These are phyloP conservation scores for Cicer pinnatifidum DNA, from an alignment of 306 rosid genomes.

Conservation along the genomic window DNA sequence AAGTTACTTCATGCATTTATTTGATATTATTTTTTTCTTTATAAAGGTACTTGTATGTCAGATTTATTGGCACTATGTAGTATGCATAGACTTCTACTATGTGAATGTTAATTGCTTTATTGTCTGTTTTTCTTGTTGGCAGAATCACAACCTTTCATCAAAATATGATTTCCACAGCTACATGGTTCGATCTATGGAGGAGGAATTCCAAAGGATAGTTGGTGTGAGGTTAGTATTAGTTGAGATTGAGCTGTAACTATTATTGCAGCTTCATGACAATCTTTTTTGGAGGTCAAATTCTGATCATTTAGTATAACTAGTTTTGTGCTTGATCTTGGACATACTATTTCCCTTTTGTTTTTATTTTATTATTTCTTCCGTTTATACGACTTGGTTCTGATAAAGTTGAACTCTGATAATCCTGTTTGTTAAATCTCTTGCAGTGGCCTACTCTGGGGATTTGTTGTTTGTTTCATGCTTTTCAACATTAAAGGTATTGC, in stretches of 20 bases:
- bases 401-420: constrained; percentile 40
- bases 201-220: constrained; percentile 93
- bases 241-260: constrained; percentile 18
- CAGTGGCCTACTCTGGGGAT: constrained; percentile 96
- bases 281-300: constrained; percentile 17
- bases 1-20: constrained; percentile 1
- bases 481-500: constrained; percentile 83
- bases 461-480: constrained; percentile 93
- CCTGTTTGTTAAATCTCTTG: constrained; percentile 48
- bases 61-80: constrained; percentile 24
- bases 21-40: not conserved
- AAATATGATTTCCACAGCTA: constrained; percentile 96
- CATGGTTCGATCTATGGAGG: constrained; percentile 98
- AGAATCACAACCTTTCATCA: constrained; percentile 83
- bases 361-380: constrained; percentile 35
- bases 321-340: constrained; percentile 18
- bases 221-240: constrained; percentile 81
- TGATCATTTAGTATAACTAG: constrained; percentile 1
- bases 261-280: constrained; percentile 40
- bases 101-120: constrained; percentile 35
- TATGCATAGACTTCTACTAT: constrained; percentile 21
- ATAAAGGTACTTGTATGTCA: constrained; percentile 36
- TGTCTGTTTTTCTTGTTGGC: constrained; percentile 47
- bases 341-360: constrained; percentile 8
- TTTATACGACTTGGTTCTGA: constrained; percentile 33